Conservation (phyloP, 495 filamentous ascomycete genomes). For the Arthonia radiata region DNA sequence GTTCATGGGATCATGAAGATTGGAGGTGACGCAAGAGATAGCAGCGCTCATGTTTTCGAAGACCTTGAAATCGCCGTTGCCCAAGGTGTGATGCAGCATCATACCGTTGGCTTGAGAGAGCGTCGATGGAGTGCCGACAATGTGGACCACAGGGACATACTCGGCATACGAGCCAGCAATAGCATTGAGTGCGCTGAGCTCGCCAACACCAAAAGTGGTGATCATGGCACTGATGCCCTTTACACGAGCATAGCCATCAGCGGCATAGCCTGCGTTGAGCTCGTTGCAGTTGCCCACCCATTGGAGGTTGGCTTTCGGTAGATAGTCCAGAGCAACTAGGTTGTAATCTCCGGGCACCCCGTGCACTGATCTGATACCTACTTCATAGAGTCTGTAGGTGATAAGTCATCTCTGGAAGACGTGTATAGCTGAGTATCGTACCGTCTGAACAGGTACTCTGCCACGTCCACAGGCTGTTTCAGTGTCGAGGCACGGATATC, state of each 20-base stretch:
- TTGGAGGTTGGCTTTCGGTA: slow-evolving; percentile 27
- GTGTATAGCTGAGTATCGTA: too few relatives aligned
- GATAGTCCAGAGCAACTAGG: slow-evolving; percentile 37
- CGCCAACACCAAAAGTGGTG: slow-evolving; percentile 55
- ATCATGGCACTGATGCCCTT: slow-evolving; percentile 47
- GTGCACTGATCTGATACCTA: slow-evolving; percentile 38
- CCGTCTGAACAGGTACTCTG: too few relatives aligned
- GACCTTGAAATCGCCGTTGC: slow-evolving; percentile 74
- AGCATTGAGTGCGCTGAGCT: slow-evolving; percentile 43
- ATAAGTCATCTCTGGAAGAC: too few relatives aligned
- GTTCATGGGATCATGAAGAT: slow-evolving; percentile 41
- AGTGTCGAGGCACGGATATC: slow-evolving; percentile 30
- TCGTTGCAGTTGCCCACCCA: slow-evolving; percentile 54
- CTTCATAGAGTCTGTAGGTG: too few relatives aligned
- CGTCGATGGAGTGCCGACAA: slow-evolving; percentile 43
- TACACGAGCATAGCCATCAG: slow-evolving; percentile 56
- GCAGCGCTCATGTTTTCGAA: slow-evolving; percentile 49
- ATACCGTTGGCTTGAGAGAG: slow-evolving; percentile 31
- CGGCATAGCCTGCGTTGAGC: slow-evolving; percentile 62
- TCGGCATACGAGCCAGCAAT: slow-evolving; percentile 48
- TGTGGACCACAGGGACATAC: slow-evolving; percentile 54
- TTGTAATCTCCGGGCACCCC: slow-evolving; percentile 57
- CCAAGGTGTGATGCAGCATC: slow-evolving; percentile 82
- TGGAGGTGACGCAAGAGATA: slow-evolving; percentile 38
- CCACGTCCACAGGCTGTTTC: slow-evolving; percentile 28